Conservation (phyloP, 371 early-diverging fungal species). For the Mucor velutinosus region DNA sequence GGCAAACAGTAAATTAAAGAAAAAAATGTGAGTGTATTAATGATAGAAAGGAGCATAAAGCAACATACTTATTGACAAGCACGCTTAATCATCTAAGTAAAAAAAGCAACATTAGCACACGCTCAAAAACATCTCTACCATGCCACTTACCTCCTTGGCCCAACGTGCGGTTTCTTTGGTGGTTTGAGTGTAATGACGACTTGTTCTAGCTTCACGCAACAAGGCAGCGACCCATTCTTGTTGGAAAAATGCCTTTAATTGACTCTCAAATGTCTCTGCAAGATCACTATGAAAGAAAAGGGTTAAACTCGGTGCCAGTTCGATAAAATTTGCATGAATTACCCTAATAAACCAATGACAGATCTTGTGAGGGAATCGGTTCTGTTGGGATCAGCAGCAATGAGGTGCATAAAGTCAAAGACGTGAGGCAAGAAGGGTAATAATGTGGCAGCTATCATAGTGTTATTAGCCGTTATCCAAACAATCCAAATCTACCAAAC, state of each 20-base stretch:
- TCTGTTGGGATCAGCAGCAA: constrained; percentile 62
- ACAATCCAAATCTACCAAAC: neutral
- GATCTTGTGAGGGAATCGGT: constrained; percentile 68
- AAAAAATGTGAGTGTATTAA: constrained; percentile 6
- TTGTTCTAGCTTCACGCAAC: constrained; percentile 77
- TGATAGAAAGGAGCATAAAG: neutral
- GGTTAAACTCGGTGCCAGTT: too few relatives aligned
- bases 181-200: constrained; percentile 57
- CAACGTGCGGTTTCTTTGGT: constrained; percentile 85
- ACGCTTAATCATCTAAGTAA: constrained; percentile 31
- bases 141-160: constrained; percentile 61
- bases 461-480: neutral
- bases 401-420: constrained; percentile 74
- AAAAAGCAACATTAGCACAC: neutral
- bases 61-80: constrained; percentile 21
- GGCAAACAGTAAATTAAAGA: constrained; percentile 2
- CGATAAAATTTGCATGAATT: constrained; percentile 1
- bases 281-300: constrained; percentile 53
- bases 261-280: constrained; percentile 78
- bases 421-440: constrained; percentile 65
- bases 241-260: constrained; percentile 63
- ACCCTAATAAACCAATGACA: constrained; percentile 87
- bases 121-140: neutral
- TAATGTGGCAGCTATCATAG: constrained; percentile 55
- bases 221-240: constrained; percentile 66